Conservation (phyloP, 495 filamentous ascomycete genomes). For the Penicillium fimorum region DNA sequence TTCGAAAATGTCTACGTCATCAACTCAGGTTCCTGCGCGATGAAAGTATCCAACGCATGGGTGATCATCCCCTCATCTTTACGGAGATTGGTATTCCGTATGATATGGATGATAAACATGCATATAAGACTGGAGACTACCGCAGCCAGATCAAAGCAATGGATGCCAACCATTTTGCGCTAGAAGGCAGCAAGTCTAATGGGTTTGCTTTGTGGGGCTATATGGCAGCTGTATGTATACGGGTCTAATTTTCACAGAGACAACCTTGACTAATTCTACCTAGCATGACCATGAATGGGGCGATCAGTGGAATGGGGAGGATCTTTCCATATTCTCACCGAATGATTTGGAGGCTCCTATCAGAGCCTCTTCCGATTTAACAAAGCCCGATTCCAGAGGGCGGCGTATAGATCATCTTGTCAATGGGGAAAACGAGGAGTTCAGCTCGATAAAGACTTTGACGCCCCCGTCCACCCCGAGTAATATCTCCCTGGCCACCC, state of each 20-base stretch:
- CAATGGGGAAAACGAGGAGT: slow-evolving; percentile 52
- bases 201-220: slow-evolving; percentile 92
- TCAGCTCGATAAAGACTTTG: slow-evolving; percentile 70
- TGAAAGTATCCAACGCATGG: slow-evolving; percentile 89
- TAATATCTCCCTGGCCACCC: slow-evolving; percentile 44
- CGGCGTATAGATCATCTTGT: slow-evolving; percentile 54
- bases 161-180: slow-evolving; percentile 93
- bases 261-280: slow-evolving; percentile 7
- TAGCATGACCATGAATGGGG: slow-evolving; percentile 87
- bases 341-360: slow-evolving; percentile 69
- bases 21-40: slow-evolving; percentile 84
- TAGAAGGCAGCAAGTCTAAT: slow-evolving; percentile 76
- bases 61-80: slow-evolving; percentile 83
- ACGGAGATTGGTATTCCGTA: slow-evolving; percentile 98
- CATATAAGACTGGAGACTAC: slow-evolving; percentile 94
- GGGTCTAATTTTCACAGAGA: not conserved
- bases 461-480: slow-evolving; percentile 69
- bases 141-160: slow-evolving; percentile 88
- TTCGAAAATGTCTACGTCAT: slow-evolving; percentile 88
- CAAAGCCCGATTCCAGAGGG: slow-evolving; percentile 47
- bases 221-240: slow-evolving; percentile 58
- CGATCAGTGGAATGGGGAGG: slow-evolving; percentile 97
- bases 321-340: slow-evolving; percentile 81
- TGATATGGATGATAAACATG: slow-evolving; percentile 95
- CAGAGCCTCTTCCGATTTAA: slow-evolving; percentile 16